Conservation (phyloP, 2,329 filamentous ascomycete species). For the Cytospora paraplurivora region DNA sequence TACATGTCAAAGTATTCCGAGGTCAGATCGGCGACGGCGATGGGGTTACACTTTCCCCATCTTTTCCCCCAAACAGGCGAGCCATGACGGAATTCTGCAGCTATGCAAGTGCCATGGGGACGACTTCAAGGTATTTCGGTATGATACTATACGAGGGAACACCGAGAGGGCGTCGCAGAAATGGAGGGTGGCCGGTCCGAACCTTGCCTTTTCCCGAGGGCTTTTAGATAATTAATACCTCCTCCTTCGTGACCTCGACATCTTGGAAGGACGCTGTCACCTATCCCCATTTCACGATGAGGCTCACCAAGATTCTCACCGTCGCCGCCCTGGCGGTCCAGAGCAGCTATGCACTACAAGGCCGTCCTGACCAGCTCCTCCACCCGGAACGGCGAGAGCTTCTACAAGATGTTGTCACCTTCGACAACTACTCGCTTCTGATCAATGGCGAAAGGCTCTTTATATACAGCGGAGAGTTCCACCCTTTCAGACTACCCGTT, state of each 20-base stretch:
- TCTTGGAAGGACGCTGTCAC: background rate
- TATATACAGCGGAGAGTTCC: conserved; percentile 68
- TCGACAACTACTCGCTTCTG: conserved; percentile 68
- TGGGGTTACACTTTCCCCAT: conserved; percentile 10
- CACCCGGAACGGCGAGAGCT: conserved; percentile 23
- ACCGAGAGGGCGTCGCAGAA: background rate
- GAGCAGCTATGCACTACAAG: conserved; percentile 16
- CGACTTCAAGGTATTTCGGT: conserved; percentile 2
- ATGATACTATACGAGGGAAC: background rate
- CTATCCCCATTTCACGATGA: conserved; percentile 15
- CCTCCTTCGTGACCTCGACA: background rate
- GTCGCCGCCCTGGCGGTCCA: conserved; percentile 19
- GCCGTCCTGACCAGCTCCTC: conserved; percentile 22
- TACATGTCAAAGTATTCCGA: too few relatives aligned
- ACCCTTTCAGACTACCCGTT: conserved; percentile 54
- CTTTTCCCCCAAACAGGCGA: background rate
- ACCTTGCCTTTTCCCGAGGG: background rate
- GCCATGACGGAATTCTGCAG: background rate
- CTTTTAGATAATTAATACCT: background rate
- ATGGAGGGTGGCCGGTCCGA: background rate
- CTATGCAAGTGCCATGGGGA: background rate
- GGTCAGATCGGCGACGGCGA: background rate
- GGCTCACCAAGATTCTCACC: conserved; percentile 19
- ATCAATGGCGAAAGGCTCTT: conserved; percentile 67
- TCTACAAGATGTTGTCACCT: conserved; percentile 50